Evolutionary conservation across 2,329 filamentous ascomycete genomes (phyloP).

Genomic region (Zymoseptoria ardabiliae): DNA sequence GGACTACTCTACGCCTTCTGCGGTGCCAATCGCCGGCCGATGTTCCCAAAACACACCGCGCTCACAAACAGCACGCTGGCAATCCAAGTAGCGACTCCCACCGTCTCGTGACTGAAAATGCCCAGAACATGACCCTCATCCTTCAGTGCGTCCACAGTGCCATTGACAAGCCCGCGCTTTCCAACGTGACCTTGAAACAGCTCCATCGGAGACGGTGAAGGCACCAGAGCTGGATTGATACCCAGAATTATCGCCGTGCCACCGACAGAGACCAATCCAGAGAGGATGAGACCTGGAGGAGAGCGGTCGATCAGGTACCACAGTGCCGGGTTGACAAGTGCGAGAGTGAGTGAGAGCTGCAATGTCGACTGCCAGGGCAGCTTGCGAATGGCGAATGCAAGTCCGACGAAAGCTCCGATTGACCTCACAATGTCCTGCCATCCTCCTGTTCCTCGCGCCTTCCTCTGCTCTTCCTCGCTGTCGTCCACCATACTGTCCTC

Average conservation of each 20-base stretch:
- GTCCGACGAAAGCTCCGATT: slow-evolving; percentile 64
- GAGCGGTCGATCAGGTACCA: slow-evolving; percentile 97
- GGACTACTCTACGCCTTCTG: background rate
- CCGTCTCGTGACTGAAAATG: slow-evolving; percentile 53
- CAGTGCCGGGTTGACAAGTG: slow-evolving; percentile 82
- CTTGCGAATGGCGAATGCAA: slow-evolving; percentile 76
- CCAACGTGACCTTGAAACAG: slow-evolving; percentile 19
- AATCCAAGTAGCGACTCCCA: slow-evolving; percentile 79
- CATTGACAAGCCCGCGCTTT: slow-evolving; percentile 14
- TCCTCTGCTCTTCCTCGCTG: slow-evolving; percentile 12
- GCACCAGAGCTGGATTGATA: slow-evolving; percentile 71
- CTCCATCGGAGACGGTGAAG: slow-evolving; percentile 50
- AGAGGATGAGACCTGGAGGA: slow-evolving; percentile 73
- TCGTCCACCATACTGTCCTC: slow-evolving; percentile 33
- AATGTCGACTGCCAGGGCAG: slow-evolving; percentile 90
- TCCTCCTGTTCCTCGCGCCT: slow-evolving; percentile 15
- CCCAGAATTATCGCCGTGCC: slow-evolving; percentile 69
- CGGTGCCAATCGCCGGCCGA: slow-evolving; percentile 69
- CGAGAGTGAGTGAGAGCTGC: slow-evolving; percentile 84
- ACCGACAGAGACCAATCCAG: slow-evolving; percentile 61
- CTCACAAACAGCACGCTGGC: slow-evolving; percentile 91
- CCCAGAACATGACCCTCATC: slow-evolving; percentile 33
- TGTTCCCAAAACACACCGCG: slow-evolving; percentile 91
- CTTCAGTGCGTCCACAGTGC: slow-evolving; percentile 8
- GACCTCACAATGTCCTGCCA: slow-evolving; percentile 69